phyloP scores from a whole-genome alignment of 495 filamentous ascomycete genomes.

The Trichoderma virens region DNA sequence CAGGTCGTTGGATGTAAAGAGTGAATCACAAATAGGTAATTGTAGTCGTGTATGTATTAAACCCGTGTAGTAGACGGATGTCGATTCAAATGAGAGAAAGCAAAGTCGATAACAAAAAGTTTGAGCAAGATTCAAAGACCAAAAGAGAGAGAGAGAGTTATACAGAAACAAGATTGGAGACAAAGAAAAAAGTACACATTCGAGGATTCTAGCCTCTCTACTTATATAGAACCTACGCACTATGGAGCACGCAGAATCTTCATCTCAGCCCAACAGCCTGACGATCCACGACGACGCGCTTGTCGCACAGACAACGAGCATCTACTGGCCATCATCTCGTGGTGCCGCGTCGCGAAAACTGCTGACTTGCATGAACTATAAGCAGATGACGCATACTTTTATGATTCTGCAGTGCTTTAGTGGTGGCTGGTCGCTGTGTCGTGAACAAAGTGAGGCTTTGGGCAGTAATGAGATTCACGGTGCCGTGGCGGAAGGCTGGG shows the following conservation, averaged over 20 bases:
- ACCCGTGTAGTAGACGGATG: no score
- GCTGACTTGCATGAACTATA: not conserved
- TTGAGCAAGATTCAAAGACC: not conserved
- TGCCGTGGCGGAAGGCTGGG: not conserved
- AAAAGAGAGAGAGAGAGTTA: not conserved
- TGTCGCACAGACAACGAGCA: not conserved
- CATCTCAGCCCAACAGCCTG: not conserved
- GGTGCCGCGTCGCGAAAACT: slow-evolving; percentile 2
- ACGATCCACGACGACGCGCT: not conserved
- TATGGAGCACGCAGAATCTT: not conserved
- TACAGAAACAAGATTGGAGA: not conserved
- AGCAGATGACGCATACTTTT: not conserved
- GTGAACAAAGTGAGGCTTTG: slow-evolving; percentile 1
- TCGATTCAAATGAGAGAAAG: not conserved
- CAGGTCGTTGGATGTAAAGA: not conserved
- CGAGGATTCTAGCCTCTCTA: not conserved
- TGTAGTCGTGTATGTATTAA: not conserved
- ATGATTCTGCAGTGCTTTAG: not conserved
- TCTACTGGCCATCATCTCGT: not conserved
- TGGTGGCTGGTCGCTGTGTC: not conserved
- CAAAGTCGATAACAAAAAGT: not conserved
- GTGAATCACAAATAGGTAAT: not conserved
- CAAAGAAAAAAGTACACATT: not conserved
- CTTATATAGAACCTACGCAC: not conserved
- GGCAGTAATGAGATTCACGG: slow-evolving; percentile 5